Evolutionary conservation across 257 asterid species (phyloP).

Genomic region (Solanum peruvianum): DNA sequence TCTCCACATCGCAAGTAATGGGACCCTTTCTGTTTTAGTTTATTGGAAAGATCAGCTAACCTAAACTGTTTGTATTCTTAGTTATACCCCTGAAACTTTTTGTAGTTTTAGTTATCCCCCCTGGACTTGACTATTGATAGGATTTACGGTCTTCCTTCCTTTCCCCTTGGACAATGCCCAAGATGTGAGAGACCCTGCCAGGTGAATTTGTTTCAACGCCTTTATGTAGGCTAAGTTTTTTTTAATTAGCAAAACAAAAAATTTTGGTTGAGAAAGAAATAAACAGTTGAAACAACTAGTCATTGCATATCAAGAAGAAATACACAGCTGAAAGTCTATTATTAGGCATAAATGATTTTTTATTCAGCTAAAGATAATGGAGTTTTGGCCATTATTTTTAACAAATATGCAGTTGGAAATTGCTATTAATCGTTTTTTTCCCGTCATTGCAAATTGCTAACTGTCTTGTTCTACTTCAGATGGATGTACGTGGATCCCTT

Average conservation of each 20-base stretch:
- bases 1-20: background rate
- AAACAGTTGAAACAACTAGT: background rate
- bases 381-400: background rate
- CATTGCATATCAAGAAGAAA: background rate
- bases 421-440: background rate
- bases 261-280: background rate
- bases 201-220: background rate
- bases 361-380: background rate
- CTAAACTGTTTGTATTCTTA: background rate
- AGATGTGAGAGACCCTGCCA: background rate
- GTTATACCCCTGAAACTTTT: background rate
- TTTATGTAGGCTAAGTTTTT: background rate
- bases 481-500: conserved; percentile 89
- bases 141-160: background rate
- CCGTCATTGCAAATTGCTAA: background rate
- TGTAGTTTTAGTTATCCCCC: background rate
- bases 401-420: background rate
- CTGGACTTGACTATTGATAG: background rate
- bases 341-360: background rate
- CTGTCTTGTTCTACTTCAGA: conserved; percentile 23
- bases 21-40: background rate
- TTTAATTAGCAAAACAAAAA: background rate
- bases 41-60: background rate
- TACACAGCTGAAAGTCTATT: background rate
- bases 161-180: background rate